Percentiles rank a stretch among this genome's conserved stretches.
These are phyloP conservation scores for Ganoderma meredithae DNA, from an alignment of 1,284 basidiomycete species.

Conservation along the genomic window DNA sequence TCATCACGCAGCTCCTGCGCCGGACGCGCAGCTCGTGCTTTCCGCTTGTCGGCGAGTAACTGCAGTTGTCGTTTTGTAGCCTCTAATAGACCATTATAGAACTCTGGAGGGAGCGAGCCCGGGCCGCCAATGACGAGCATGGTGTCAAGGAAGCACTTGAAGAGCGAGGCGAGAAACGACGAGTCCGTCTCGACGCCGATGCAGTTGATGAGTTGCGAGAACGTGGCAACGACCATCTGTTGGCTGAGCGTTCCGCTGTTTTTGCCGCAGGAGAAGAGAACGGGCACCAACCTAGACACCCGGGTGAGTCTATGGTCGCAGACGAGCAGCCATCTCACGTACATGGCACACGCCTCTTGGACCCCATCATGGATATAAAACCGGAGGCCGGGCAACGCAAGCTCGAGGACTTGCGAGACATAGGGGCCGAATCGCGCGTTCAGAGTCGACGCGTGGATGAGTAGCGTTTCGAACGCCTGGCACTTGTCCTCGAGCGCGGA, in stretches of 20 bases:
- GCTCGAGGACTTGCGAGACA: slow-evolving; percentile 71
- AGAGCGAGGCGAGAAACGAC: slow-evolving; percentile 79
- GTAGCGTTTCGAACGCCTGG: slow-evolving; percentile 84
- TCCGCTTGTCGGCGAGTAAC: slow-evolving; percentile 68
- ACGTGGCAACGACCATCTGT: slow-evolving; percentile 75
- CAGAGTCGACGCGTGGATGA: slow-evolving; percentile 80
- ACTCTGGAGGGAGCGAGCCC: slow-evolving; percentile 56
- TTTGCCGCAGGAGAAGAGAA: slow-evolving; percentile 77
- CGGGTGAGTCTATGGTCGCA: background rate
- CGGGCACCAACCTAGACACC: slow-evolving; percentile 69
- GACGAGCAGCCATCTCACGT: slow-evolving; percentile 33
- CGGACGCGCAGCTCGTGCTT: slow-evolving; percentile 53
- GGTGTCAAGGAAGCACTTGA: slow-evolving; percentile 77
- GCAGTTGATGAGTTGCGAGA: slow-evolving; percentile 71
- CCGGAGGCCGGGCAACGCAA: slow-evolving; percentile 72
- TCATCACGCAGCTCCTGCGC: slow-evolving; percentile 58
- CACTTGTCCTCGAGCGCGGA: slow-evolving; percentile 88
- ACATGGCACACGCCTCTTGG: slow-evolving; percentile 80
- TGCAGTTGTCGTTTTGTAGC: slow-evolving; percentile 76
- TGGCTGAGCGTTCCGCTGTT: slow-evolving; percentile 69
- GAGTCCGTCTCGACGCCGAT: slow-evolving; percentile 74
- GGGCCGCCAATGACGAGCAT: slow-evolving; percentile 69
- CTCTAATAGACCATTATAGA: slow-evolving; percentile 62
- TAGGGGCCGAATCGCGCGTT: slow-evolving; percentile 77
- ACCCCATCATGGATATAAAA: slow-evolving; percentile 88